Conservation (phyloP, 2,329 filamentous ascomycete species). For the Septoria linicola region DNA sequence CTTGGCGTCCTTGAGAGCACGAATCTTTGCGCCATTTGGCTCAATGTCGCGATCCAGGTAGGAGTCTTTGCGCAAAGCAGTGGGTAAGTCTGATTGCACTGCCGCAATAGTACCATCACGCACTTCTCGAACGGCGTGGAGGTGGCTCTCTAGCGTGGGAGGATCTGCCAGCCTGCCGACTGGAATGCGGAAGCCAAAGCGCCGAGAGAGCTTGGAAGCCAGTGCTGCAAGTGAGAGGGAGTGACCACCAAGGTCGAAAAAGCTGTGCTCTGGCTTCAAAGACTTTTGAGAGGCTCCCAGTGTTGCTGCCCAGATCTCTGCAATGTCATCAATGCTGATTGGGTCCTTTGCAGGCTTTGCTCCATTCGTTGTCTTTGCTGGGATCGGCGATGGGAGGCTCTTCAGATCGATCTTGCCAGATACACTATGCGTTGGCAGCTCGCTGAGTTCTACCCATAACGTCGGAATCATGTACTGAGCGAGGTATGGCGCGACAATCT, state of each 20-base stretch:
- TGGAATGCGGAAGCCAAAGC: constrained; percentile 71
- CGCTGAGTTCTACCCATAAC: constrained; percentile 71
- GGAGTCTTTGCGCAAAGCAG: constrained; percentile 66
- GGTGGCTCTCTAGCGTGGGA: constrained; percentile 69
- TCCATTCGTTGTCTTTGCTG: constrained; percentile 41
- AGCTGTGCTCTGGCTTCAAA: constrained; percentile 69
- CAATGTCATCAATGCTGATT: constrained; percentile 65
- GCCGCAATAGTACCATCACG: constrained; percentile 71
- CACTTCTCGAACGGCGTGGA: constrained; percentile 68
- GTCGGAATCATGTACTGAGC: constrained; percentile 83
- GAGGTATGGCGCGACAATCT: constrained; percentile 63
- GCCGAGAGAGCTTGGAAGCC: constrained; percentile 65
- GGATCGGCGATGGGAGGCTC: constrained; percentile 64
- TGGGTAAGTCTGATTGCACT: constrained; percentile 72
- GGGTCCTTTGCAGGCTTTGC: constrained; percentile 47
- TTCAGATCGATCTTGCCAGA: constrained; percentile 78
- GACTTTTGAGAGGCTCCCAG: constrained; percentile 63
- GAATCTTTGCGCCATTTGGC: constrained; percentile 52
- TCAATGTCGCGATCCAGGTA: constrained; percentile 68
- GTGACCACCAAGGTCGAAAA: constrained; percentile 79
- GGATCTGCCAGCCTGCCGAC: constrained; percentile 69
- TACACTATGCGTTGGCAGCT: constrained; percentile 72
- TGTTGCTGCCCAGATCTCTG: constrained; percentile 69
- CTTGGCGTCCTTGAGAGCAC: constrained; percentile 62
- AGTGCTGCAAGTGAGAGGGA: constrained; percentile 75